phyloP scores from a whole-genome alignment of 1,139 yeast genomes.

The Blastobotrys malaysiensis region DNA sequence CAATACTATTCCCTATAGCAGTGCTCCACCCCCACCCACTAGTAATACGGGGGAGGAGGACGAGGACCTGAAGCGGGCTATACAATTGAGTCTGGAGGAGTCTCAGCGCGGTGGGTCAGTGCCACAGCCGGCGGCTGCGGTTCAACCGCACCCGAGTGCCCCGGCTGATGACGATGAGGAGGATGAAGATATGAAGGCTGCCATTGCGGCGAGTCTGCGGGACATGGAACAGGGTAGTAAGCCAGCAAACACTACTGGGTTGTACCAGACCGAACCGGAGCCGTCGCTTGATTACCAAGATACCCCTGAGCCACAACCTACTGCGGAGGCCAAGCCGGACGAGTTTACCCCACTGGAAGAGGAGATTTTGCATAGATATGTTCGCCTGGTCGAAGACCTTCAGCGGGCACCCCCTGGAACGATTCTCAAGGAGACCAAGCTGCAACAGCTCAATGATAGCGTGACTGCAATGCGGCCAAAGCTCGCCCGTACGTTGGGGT shows the following conservation, averaged over 20 bases:
- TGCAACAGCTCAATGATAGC: slow-evolving; percentile 59
- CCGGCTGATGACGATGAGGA: slow-evolving; percentile 52
- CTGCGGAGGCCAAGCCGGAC: slow-evolving; percentile 15
- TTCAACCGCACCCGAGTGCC: slow-evolving; percentile 11
- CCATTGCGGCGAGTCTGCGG: slow-evolving; percentile 85
- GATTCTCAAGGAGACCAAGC: slow-evolving; percentile 53
- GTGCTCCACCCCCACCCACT: slow-evolving; percentile 10
- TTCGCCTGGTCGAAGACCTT: slow-evolving; percentile 56
- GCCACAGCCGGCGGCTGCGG: slow-evolving; percentile 15
- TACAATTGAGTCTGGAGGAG: slow-evolving; percentile 71
- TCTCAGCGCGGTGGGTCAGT: slow-evolving; percentile 24
- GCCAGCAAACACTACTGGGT: slow-evolving; percentile 4
- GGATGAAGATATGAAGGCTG: slow-evolving; percentile 89
- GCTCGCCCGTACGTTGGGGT: slow-evolving; percentile 58
- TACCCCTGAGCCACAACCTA: too few relatives aligned
- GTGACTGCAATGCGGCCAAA: slow-evolving; percentile 70
- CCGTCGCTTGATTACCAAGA: too few relatives aligned
- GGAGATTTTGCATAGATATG: slow-evolving; percentile 62
- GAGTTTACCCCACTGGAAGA: slow-evolving; percentile 57
- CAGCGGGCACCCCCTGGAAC: slow-evolving; percentile 49
- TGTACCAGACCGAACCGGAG: slow-evolving; percentile 3
- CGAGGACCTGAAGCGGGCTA: slow-evolving; percentile 71
- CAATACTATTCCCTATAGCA: not conserved
- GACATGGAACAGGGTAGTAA: slow-evolving; percentile 41
- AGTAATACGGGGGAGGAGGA: slow-evolving; percentile 47